Percentiles rank a stretch among this genome's conserved stretches.
Evolutionary conservation across 306 rosid species (phyloP).

Genomic region (Cucumis hystrix): DNA sequence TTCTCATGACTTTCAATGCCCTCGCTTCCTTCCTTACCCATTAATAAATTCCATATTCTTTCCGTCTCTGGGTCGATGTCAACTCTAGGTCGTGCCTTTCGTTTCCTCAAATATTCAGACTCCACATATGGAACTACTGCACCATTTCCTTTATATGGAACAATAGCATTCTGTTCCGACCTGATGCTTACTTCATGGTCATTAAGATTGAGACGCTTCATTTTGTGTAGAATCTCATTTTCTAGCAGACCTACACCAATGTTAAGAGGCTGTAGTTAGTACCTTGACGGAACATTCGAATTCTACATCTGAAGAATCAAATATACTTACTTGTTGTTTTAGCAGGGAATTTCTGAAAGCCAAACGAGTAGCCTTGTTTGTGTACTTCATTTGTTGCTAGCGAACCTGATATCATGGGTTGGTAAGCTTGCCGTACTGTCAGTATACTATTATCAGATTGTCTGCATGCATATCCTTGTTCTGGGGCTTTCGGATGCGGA

Average conservation of each 20-base stretch:
- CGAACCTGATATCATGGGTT: conserved; percentile 2
- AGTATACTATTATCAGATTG: not conserved
- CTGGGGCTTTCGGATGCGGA: conserved; percentile 3
- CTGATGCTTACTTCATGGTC: conserved; percentile 20
- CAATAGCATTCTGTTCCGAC: conserved; percentile 47
- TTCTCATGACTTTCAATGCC: conserved; percentile 36
- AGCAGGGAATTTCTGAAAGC: conserved; percentile 6
- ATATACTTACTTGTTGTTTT: not conserved
- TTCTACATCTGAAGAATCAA: not conserved
- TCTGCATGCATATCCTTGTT: conserved; percentile 11
- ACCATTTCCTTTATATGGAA: conserved; percentile 48
- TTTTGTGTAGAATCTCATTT: conserved; percentile 28
- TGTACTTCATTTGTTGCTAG: conserved; percentile 6
- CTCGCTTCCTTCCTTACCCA: conserved; percentile 60
- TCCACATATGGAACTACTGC: conserved; percentile 46
- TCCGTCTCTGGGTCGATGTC: conserved; percentile 84
- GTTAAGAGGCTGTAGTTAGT: conserved; percentile 15
- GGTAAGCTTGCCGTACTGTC: conserved; percentile 6
- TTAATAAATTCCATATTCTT: conserved; percentile 80
- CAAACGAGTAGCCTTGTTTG: not conserved
- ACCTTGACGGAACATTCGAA: not conserved
- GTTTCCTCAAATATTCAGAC: conserved; percentile 29
- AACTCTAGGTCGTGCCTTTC: conserved; percentile 63
- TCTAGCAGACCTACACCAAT: conserved; percentile 35
- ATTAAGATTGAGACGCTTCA: conserved; percentile 35